phyloP scores from a whole-genome alignment of 2,329 filamentous ascomycete species.

The Microdochium nivale region DNA sequence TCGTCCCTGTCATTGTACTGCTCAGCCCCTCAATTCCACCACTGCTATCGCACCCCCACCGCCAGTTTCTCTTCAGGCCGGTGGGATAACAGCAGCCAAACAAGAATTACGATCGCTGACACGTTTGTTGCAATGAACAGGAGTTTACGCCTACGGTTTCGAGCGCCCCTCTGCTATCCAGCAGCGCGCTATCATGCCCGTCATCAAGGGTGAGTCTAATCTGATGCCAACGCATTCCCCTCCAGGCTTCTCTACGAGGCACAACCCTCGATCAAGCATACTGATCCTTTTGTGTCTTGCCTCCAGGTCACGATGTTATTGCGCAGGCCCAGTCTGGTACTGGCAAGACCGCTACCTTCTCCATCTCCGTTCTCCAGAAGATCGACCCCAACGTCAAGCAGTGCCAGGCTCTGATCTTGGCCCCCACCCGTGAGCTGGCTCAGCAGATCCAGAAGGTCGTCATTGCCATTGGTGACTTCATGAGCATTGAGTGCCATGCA shows the following conservation, averaged over 20 bases:
- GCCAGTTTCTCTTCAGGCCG: not conserved
- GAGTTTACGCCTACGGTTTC: slow-evolving; percentile 99
- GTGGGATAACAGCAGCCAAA: slow-evolving; percentile 2
- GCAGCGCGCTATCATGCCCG: slow-evolving; percentile 99
- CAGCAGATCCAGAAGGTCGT: slow-evolving; percentile 99
- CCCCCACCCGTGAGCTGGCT: slow-evolving; percentile 94
- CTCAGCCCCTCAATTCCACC: not conserved
- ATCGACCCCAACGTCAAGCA: slow-evolving; percentile 91
- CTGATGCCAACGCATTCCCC: slow-evolving; percentile 1
- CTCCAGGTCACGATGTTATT: slow-evolving; percentile 89
- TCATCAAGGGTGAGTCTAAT: slow-evolving; percentile 81
- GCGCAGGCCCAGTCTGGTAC: slow-evolving; percentile 99
- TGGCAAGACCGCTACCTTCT: slow-evolving; percentile 99
- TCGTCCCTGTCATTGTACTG: slow-evolving; percentile 6
- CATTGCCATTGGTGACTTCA: slow-evolving; percentile 97
- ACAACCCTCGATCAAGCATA: not conserved
- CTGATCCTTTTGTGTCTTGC: slow-evolving; percentile 6
- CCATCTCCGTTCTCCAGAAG: slow-evolving; percentile 98
- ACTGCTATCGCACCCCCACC: not conserved
- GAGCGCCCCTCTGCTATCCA: slow-evolving; percentile 99
- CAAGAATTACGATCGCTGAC: slow-evolving; percentile 9
- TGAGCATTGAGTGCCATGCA: slow-evolving; percentile 98
- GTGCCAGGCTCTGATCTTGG: slow-evolving; percentile 96
- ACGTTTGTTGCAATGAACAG: slow-evolving; percentile 26
- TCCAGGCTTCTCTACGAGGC: not conserved